Evolutionary conservation across 768 basidiomycete species (phyloP).

Genomic region (Lactarius indigo): DNA sequence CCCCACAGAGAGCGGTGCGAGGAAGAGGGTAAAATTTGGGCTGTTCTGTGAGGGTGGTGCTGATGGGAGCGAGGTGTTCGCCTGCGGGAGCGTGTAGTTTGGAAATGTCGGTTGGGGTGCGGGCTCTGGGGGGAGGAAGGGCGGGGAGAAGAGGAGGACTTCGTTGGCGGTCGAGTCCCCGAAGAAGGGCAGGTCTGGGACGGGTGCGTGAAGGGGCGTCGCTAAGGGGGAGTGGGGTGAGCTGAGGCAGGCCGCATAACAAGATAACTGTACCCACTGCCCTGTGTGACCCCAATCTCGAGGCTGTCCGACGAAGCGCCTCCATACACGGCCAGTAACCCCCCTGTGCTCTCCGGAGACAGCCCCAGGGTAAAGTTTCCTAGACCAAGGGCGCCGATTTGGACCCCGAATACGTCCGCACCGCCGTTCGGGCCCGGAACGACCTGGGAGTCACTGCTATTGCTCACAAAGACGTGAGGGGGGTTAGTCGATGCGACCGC

Average conservation of each 20-base stretch:
- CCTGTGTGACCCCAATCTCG: conserved; percentile 54
- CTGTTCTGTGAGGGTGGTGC: conserved; percentile 36
- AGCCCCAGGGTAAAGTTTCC: conserved; percentile 51
- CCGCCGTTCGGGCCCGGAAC: conserved; percentile 40
- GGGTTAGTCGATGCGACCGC: conserved; percentile 25
- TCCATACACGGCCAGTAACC: conserved; percentile 47
- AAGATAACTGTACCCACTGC: conserved; percentile 1
- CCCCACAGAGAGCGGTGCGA: conserved; percentile 47
- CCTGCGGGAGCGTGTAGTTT: conserved; percentile 68
- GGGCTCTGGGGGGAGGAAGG: conserved; percentile 38
- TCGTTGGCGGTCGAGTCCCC: conserved; percentile 75
- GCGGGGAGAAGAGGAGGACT: conserved; percentile 67
- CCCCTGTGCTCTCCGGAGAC: conserved; percentile 36
- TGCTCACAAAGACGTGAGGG: conserved; percentile 60
- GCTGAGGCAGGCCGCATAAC: no score
- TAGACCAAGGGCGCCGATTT: conserved; percentile 40
- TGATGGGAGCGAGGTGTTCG: conserved; percentile 45
- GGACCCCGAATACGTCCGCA: conserved; percentile 46
- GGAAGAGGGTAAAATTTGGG: conserved; percentile 52
- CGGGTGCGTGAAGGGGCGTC: conserved; percentile 43
- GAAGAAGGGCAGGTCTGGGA: conserved; percentile 48
- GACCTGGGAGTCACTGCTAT: conserved; percentile 36
- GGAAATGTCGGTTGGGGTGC: conserved; percentile 51
- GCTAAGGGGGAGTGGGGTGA: background rate
- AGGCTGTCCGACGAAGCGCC: conserved; percentile 41